Conservation (phyloP, 768 basidiomycete genomes). For the Leccinum uliginosum region DNA sequence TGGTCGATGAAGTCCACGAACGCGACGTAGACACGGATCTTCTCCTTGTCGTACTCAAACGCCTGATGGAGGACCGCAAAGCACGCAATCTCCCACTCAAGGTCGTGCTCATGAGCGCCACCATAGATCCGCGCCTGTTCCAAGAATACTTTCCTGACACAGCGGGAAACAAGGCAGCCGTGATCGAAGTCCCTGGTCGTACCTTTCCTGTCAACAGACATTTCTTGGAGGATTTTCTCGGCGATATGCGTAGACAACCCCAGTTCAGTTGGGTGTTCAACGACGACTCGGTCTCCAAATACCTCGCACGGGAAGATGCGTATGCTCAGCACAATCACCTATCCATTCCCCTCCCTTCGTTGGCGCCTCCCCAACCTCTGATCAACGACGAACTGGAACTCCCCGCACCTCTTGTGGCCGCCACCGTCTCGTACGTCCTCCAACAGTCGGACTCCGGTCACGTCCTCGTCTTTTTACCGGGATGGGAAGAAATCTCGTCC, state of each 20-base stretch:
- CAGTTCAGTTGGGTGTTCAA: constrained; percentile 58
- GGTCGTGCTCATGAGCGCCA: constrained; percentile 92
- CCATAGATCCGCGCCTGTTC: constrained; percentile 88
- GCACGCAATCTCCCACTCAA: constrained; percentile 70
- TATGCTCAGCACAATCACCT: constrained; percentile 12
- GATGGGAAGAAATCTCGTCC: constrained; percentile 84
- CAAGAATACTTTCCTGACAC: constrained; percentile 78
- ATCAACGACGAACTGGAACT: constrained; percentile 64
- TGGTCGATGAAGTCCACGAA: constrained; percentile 97
- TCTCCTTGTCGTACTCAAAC: constrained; percentile 83
- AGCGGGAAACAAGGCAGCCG: constrained; percentile 53
- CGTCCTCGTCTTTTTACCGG: constrained; percentile 87
- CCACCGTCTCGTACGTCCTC: constrained; percentile 76
- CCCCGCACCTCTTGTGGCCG: constrained; percentile 76
- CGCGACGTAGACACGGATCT: constrained; percentile 92
- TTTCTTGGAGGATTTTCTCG: constrained; percentile 76
- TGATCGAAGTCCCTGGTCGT: constrained; percentile 85
- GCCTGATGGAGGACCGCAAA: constrained; percentile 71
- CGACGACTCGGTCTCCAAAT: constrained; percentile 67
- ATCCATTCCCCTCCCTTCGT: constrained; percentile 1
- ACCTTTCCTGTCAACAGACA: constrained; percentile 82
- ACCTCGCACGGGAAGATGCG: constrained; percentile 57
- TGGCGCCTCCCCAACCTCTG: constrained; percentile 8
- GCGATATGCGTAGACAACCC: constrained; percentile 40
- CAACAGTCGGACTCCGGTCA: constrained; percentile 74